phyloP scores from a whole-genome alignment of 257 asterid species.

The Ilex aquifolium region DNA sequence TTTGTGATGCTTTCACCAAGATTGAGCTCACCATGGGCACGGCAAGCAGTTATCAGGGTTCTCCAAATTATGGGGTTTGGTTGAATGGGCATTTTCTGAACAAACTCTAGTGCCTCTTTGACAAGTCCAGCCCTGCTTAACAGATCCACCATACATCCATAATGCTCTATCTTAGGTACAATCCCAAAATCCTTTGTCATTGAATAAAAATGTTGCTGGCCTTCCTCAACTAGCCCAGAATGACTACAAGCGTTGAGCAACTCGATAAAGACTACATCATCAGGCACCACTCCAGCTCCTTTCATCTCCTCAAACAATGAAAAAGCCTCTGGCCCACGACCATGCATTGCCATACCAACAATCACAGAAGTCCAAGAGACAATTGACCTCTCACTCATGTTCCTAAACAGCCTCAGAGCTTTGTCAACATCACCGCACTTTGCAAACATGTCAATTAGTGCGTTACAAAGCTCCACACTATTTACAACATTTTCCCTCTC shows the following conservation, averaged over 20 bases:
- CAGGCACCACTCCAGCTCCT: constrained; percentile 38
- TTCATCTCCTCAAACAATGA: constrained; percentile 67
- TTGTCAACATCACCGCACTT: constrained; percentile 76
- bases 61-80: constrained; percentile 73
- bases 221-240: constrained; percentile 60
- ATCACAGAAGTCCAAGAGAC: constrained; percentile 80
- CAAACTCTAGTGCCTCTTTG: constrained; percentile 52
- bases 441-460: constrained; percentile 71
- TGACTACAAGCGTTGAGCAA: constrained; percentile 86
- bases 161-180: constrained; percentile 68
- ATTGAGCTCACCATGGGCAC: constrained; percentile 42
- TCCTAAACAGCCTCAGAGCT: constrained; percentile 44
- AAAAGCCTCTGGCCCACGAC: constrained; percentile 61
- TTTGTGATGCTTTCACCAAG: constrained; percentile 47
- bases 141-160: constrained; percentile 84
- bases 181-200: constrained; percentile 55
- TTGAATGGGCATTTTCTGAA: constrained; percentile 50
- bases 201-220: constrained; percentile 39
- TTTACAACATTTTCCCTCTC: constrained; percentile 43
- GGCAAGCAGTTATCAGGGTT: constrained; percentile 45
- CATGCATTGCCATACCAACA: constrained; percentile 63
- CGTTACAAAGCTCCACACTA: constrained; percentile 48
- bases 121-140: constrained; percentile 61
- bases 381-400: constrained; percentile 44
- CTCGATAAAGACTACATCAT: constrained; percentile 59